phyloP scores from a whole-genome alignment of 1,284 basidiomycete genomes.

The Agroathelia rolfsii region DNA sequence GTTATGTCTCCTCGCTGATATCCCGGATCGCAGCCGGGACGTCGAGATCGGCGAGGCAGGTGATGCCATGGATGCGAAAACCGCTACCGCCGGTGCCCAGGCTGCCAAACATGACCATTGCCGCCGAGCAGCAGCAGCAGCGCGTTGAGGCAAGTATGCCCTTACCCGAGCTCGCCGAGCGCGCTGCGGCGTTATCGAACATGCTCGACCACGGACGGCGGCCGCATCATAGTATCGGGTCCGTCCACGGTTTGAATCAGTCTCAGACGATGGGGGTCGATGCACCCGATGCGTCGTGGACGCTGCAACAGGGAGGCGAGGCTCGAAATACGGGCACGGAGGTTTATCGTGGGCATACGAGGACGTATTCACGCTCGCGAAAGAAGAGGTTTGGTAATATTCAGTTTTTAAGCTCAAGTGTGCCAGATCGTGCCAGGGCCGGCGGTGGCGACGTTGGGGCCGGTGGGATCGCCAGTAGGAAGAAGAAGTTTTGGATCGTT shows the following conservation, averaged over 20 bases:
- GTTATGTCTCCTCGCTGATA: constrained; percentile 38
- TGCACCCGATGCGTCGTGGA: too few species aligned
- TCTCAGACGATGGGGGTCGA: too few species aligned
- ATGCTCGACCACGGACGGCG: constrained; percentile 44
- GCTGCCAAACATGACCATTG: constrained; percentile 32
- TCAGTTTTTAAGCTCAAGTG: constrained; percentile 9
- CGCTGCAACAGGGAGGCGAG: too few species aligned
- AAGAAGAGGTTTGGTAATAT: background rate
- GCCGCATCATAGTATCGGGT: constrained; percentile 31
- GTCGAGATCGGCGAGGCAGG: constrained; percentile 24
- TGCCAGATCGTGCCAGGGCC: constrained; percentile 3
- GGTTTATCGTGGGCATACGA: too few species aligned
- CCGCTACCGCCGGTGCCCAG: constrained; percentile 47
- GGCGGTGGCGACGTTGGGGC: constrained; percentile 6
- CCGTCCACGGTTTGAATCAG: constrained; percentile 8
- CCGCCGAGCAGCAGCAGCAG: constrained; percentile 29
- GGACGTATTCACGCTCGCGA: too few species aligned
- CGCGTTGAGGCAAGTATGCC: constrained; percentile 35
- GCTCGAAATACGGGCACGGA: too few species aligned
- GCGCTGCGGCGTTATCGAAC: constrained; percentile 36
- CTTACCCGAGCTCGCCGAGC: constrained; percentile 39
- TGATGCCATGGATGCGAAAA: constrained; percentile 37
- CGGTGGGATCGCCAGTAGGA: constrained; percentile 8
- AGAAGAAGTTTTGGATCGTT: constrained; percentile 21
- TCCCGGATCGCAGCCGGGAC: constrained; percentile 32